Evolutionary conservation across 495 filamentous ascomycete species (phyloP).

Genomic region (Aspergillus egyptiacus): DNA sequence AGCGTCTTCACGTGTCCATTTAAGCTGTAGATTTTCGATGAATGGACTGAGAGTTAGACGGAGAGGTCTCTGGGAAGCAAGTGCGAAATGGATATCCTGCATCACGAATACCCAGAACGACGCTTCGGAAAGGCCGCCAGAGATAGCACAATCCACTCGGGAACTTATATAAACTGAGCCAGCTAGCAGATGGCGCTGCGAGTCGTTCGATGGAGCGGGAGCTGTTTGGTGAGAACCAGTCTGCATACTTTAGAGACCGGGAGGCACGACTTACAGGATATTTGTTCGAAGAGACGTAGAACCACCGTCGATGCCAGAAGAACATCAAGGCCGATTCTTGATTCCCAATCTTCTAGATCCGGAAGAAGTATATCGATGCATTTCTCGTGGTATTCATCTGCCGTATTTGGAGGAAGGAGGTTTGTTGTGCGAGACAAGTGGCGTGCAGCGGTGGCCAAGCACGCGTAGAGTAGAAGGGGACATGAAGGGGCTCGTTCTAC

Average conservation of each 20-base stretch:
- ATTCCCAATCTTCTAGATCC: slow-evolving; percentile 31
- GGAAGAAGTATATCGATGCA: slow-evolving; percentile 40
- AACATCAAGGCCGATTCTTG: slow-evolving; percentile 34
- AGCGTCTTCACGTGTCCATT: slow-evolving; percentile 25
- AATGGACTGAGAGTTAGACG: slow-evolving; percentile 34
- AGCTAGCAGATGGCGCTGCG: slow-evolving; percentile 37
- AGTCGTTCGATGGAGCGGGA: slow-evolving; percentile 33
- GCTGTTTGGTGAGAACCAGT: slow-evolving; percentile 18
- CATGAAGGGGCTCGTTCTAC: slow-evolving; percentile 31
- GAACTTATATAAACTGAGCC: slow-evolving; percentile 42
- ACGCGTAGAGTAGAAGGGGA: slow-evolving; percentile 35
- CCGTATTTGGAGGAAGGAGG: slow-evolving; percentile 27
- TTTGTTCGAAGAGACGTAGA: slow-evolving; percentile 39
- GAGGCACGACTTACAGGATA: slow-evolving; percentile 28
- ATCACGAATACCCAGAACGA: slow-evolving; percentile 43
- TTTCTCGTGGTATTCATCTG: slow-evolving; percentile 40
- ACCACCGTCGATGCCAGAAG: slow-evolving; percentile 39
- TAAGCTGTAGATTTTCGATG: slow-evolving; percentile 28
- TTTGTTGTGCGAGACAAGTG: slow-evolving; percentile 36
- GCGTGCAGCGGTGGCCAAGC: slow-evolving; percentile 37
- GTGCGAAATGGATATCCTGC: slow-evolving; percentile 40
- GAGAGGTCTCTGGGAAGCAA: slow-evolving; percentile 35
- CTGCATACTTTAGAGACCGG: not conserved
- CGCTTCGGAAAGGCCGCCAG: slow-evolving; percentile 33
- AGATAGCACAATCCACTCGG: slow-evolving; percentile 35